Evolutionary conservation across 139 green algal genomes (phyloP), one percentile per base, ranked within the genome.

Genomic region (Coelastrella sp.): DNA sequence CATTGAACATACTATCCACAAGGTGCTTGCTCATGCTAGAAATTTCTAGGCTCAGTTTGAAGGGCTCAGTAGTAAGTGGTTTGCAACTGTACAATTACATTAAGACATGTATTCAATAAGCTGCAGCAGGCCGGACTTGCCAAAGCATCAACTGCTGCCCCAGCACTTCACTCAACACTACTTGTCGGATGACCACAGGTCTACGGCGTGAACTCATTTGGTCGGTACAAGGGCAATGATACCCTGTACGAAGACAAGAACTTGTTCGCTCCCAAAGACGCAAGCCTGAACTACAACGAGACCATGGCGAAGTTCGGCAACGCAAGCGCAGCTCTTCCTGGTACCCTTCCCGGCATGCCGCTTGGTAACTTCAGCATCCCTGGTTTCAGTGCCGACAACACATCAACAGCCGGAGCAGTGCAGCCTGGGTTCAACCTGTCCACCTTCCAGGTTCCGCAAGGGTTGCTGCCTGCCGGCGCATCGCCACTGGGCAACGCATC

Each of bases 161-260:
- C 15, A 25, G 8, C 1, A 12, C 4, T 9, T 49, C 70, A 78
- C 24, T 12, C 17, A 78, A 0, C 8, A 19, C 70, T 24, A 78
- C 72, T 8, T 60, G 35, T 49, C 1, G 1, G 3, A 5, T 49
- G 35, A 49, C 35, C 8, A 24, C 84, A 89, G 84, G 84, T 89
- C 70, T 89, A 66, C 19, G 73, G 73, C 14, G 85, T 76, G 12
- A 73, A 76, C 35, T 25, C 14, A 19, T 7, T 90, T 7, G 73
- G 58, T 66, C 20, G 68, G 15, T 82, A 83, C 68, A 80, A 73
- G 68, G 70, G 66, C 20, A 72, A 88, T 57, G 65, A 88, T 19
- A 88, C 83, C 6, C 83, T 88, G 1, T 88, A 88, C 66, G 83
- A 88, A 35, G 80, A 88, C 83, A 66, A 80, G 35, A 27, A 24